Evolutionary conservation across 805 yeast genomes (phyloP).

Genomic region (Yarrowia divulgata): DNA sequence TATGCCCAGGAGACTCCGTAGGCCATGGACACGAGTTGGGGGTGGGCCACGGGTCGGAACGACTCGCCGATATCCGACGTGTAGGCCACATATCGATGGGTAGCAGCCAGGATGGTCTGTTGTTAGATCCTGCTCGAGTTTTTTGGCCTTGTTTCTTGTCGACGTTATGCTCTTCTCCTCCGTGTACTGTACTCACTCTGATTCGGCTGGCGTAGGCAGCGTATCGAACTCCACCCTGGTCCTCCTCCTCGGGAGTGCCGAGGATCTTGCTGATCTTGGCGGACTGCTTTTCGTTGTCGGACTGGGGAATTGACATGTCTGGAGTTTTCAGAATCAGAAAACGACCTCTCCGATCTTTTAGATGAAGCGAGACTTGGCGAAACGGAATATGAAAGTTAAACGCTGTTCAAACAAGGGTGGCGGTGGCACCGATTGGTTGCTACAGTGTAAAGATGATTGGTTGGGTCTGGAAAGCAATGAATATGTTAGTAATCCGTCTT

Average conservation of each 20-base stretch:
- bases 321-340: background rate
- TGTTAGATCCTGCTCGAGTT: no score
- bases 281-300: constrained; percentile 11
- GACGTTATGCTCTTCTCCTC: background rate
- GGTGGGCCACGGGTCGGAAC: constrained; percentile 81
- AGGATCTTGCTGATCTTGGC: constrained; percentile 1
- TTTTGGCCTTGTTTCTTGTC: no score
- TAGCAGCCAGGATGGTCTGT: constrained; percentile 61
- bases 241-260: constrained; percentile 16
- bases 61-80: constrained; percentile 89
- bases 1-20: constrained; percentile 81
- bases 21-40: constrained; percentile 66
- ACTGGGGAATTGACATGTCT: constrained; percentile 17
- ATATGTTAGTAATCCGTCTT: no score
- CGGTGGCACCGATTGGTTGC: background rate
- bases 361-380: constrained; percentile 21
- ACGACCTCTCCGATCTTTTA: background rate
- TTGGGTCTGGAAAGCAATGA: no score
- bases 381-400: constrained; percentile 19
- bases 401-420: background rate
- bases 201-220: constrained; percentile 37
- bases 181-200: constrained; percentile 28
- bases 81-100: constrained; percentile 84
- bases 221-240: constrained; percentile 22
- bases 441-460: background rate